Conservation (phyloP, 1,284 basidiomycete species). For the Heterobasidion occidentale region DNA sequence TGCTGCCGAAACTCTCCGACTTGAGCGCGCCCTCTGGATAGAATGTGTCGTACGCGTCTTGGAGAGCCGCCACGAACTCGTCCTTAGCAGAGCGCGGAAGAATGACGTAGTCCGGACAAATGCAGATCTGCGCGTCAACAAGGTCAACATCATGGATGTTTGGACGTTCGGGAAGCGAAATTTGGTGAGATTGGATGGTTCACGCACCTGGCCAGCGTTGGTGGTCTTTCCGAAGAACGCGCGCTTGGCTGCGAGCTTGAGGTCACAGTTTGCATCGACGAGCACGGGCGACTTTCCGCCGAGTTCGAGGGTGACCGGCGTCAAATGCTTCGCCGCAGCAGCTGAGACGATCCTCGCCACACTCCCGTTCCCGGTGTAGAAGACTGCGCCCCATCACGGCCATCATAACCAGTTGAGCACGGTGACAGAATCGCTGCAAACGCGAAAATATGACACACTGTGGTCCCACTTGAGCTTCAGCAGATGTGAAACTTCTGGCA, state of each 20-base stretch:
- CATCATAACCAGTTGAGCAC: not conserved
- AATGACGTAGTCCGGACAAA: conserved; percentile 60
- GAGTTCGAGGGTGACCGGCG: conserved; percentile 57
- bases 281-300: conserved; percentile 64
- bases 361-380: conserved; percentile 42
- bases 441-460: conserved; percentile 15
- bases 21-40: conserved; percentile 32
- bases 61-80: conserved; percentile 43
- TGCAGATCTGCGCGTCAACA: conserved; percentile 35
- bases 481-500: conserved; percentile 40
- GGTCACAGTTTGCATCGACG: conserved; percentile 34
- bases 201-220: conserved; percentile 39
- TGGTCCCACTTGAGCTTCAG: conserved; percentile 57
- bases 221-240: conserved; percentile 52
- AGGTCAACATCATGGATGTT: not conserved
- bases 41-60: conserved; percentile 27
- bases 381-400: conserved; percentile 15
- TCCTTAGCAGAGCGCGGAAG: conserved; percentile 40
- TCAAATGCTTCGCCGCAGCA: conserved; percentile 58
- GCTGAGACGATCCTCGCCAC: conserved; percentile 54
- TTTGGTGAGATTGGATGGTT: not conserved
- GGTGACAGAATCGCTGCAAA: not conserved
- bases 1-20: conserved; percentile 31
- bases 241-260: conserved; percentile 34
- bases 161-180: not conserved